These are phyloP conservation scores for Candida hungchunana DNA, from an alignment of 805 yeast genomes.

Conservation along the genomic window DNA sequence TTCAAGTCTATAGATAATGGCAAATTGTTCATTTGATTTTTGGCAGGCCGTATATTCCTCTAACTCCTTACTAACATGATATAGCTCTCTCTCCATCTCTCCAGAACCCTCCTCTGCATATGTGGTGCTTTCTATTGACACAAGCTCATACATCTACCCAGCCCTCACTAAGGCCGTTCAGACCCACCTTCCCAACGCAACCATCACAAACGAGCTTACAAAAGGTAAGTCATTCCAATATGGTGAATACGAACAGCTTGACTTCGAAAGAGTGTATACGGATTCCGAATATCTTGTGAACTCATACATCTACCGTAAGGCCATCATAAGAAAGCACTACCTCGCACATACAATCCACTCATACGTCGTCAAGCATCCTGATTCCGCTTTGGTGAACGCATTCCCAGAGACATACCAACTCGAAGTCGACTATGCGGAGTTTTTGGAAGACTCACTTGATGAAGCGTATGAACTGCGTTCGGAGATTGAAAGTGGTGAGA, in stretches of 20 bases:
- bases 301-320: slow-evolving; percentile 85
- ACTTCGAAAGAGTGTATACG: slow-evolving; percentile 58
- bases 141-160: slow-evolving; percentile 37
- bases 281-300: slow-evolving; percentile 56
- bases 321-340: slow-evolving; percentile 85
- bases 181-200: slow-evolving; percentile 31
- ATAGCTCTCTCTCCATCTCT: background rate
- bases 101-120: no score
- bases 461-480: slow-evolving; percentile 86
- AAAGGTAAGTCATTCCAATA: slow-evolving; percentile 56
- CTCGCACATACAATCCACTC: slow-evolving; percentile 79
- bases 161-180: slow-evolving; percentile 32
- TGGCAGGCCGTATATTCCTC: background rate
- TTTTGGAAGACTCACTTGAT: slow-evolving; percentile 87
- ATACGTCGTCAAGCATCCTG: slow-evolving; percentile 71
- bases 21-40: background rate
- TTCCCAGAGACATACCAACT: slow-evolving; percentile 74
- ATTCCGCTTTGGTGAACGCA: slow-evolving; percentile 51
- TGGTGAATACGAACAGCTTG: slow-evolving; percentile 86
- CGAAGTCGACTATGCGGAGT: slow-evolving; percentile 94
- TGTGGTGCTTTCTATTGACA: slow-evolving; percentile 29
- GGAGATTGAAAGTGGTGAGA: slow-evolving; percentile 58
- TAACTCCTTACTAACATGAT: background rate
- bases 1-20: slow-evolving; percentile 1
- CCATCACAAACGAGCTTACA: slow-evolving; percentile 16